Conservation (phyloP, 768 basidiomycete genomes). For the Trametes cinnabarina region DNA sequence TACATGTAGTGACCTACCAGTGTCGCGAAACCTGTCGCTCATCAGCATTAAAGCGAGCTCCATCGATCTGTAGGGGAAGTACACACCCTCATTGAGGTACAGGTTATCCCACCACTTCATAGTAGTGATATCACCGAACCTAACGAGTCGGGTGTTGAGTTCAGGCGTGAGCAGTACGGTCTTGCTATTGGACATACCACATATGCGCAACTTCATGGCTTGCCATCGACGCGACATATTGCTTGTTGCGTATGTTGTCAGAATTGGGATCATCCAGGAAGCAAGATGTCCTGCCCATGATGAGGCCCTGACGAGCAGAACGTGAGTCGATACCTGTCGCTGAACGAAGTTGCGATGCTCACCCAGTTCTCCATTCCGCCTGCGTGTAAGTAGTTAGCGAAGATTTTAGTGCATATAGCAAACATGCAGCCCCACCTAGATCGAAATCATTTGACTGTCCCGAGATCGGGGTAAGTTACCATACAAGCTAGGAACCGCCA, state of each 20-base stretch:
- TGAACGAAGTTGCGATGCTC: neutral
- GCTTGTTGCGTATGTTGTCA: constrained; percentile 69
- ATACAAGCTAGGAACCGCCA: neutral
- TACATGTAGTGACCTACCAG: constrained; percentile 61
- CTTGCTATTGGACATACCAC: constrained; percentile 43
- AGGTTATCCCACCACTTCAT: constrained; percentile 93
- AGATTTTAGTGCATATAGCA: neutral
- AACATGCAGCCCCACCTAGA: constrained; percentile 47
- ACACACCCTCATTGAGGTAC: constrained; percentile 71
- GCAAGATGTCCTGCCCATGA: constrained; percentile 82
- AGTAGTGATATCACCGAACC: constrained; percentile 77
- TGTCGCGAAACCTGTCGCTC: constrained; percentile 85
- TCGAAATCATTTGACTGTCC: constrained; percentile 71
- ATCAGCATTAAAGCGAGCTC: too few species aligned
- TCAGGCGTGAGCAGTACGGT: neutral
- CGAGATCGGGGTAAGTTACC: constrained; percentile 26
- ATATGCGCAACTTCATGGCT: constrained; percentile 87
- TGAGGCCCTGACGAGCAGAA: constrained; percentile 54
- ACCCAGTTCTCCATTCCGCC: constrained; percentile 94
- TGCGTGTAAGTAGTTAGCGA: constrained; percentile 15
- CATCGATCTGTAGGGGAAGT: too few species aligned
- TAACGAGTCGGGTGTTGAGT: neutral
- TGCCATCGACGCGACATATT: constrained; percentile 73
- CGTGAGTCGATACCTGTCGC: neutral
- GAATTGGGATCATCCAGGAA: constrained; percentile 79